A percentile compares a stretch with the other conserved stretches of the same genome.
Evolutionary conservation across 108 stramenopile genomes (phyloP).

Genomic region (Nannochloropsis salina): DNA sequence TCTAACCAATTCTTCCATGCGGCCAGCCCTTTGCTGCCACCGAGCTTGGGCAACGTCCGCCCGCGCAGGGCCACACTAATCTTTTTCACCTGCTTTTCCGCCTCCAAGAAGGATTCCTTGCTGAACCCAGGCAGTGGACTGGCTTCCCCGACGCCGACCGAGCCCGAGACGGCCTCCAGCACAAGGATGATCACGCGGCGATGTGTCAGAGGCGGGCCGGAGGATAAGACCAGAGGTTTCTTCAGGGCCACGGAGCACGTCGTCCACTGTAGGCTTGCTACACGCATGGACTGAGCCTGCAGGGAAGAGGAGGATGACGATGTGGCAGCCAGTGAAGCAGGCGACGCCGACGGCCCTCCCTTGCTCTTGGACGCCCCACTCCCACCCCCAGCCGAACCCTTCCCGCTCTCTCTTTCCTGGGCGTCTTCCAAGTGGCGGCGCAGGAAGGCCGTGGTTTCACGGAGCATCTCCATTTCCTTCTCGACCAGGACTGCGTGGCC

Average conservation of each 20-base stretch:
- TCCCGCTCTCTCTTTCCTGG: conserved; percentile 2
- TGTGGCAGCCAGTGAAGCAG: not conserved
- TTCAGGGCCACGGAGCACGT: not conserved
- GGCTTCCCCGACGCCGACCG: conserved; percentile 35
- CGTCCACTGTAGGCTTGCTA: conserved; percentile 4
- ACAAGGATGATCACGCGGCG: not conserved
- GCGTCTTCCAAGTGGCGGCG: not conserved
- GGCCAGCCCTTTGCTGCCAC: conserved; percentile 24
- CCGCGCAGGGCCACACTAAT: not conserved
- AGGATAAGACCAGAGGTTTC: conserved; percentile 13
- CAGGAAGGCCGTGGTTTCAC: not conserved
- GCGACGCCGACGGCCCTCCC: not conserved
- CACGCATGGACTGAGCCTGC: not conserved
- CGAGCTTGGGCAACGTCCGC: not conserved
- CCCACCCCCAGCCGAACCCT: not conserved
- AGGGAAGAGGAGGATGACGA: not conserved
- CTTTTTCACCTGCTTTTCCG: conserved; percentile 14
- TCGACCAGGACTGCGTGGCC: not conserved
- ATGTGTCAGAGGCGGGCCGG: not conserved
- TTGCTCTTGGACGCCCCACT: not conserved
- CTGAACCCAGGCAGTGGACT: conserved; percentile 40
- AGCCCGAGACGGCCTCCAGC: conserved; percentile 20
- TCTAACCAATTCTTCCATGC: conserved; percentile 18
- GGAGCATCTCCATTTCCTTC: not conserved
- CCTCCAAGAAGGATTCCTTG: conserved; percentile 28